These are phyloP conservation scores for Colletotrichum sansevieriae DNA, from an alignment of 2,329 filamentous ascomycete genomes.

Conservation along the genomic window DNA sequence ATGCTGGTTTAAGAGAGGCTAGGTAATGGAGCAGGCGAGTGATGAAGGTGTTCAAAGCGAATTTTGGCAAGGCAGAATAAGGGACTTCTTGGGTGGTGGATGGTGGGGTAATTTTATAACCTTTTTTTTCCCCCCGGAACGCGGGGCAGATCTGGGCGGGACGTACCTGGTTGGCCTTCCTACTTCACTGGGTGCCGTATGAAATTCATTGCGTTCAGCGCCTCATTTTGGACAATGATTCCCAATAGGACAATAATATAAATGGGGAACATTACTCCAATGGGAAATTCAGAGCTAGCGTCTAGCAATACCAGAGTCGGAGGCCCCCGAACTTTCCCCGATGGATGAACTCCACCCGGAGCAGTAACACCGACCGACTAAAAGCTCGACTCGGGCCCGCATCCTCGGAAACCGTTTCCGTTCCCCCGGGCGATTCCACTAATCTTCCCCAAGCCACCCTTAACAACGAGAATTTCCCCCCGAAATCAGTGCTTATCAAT, in stretches of 20 bases:
- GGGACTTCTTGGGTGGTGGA: conserved; percentile 9
- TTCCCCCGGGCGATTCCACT: neutral
- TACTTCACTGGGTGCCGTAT: too few relatives aligned
- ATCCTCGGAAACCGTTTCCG: conserved; percentile 5
- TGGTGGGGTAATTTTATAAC: conserved; percentile 35
- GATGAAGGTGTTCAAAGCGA: neutral
- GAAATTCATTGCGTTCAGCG: too few relatives aligned
- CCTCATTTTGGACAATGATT: too few relatives aligned
- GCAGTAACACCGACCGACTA: neutral
- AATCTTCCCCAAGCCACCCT: neutral
- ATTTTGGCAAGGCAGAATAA: neutral
- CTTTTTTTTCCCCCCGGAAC: conserved; percentile 7
- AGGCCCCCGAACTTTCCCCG: neutral
- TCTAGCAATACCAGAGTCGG: too few relatives aligned
- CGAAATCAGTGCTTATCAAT: conserved; percentile 1
- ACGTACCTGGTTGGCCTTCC: too few relatives aligned
- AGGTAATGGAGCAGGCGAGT: neutral
- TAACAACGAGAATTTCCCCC: neutral
- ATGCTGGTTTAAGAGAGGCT: conserved; percentile 1
- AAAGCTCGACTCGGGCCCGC: neutral
- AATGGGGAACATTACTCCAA: neutral
- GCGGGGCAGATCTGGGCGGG: conserved; percentile 19
- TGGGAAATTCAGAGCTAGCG: neutral
- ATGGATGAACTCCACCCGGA: conserved; percentile 10
- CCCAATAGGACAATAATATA: too few relatives aligned